phyloP scores from a whole-genome alignment of 495 filamentous ascomycete genomes.

The Xeromyces bisporus region DNA sequence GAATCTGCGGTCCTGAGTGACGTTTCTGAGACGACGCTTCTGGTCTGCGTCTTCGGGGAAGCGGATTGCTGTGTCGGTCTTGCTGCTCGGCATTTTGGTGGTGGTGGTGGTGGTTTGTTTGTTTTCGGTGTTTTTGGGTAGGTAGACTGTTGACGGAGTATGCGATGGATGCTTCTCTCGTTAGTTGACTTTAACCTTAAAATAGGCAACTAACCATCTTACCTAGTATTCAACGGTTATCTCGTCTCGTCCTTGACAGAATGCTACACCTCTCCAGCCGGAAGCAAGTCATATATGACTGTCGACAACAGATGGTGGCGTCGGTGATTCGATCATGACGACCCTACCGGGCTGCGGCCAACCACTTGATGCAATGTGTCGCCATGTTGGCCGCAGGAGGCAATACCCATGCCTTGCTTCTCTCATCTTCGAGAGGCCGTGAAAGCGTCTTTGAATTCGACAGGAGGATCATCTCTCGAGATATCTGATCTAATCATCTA shows the following conservation, averaged over 20 bases:
- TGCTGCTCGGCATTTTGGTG: slow-evolving; percentile 15
- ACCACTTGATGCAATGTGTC: not conserved
- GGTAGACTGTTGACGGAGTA: too few species aligned
- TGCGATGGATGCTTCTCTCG: too few species aligned
- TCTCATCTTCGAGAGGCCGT: not conserved
- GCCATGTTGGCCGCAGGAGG: not conserved
- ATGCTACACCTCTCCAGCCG: not conserved
- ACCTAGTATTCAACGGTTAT: not conserved
- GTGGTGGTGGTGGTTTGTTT: not conserved
- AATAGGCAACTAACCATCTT: too few species aligned
- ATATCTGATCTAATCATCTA: too few species aligned
- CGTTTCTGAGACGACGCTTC: slow-evolving; percentile 9
- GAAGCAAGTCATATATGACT: not conserved
- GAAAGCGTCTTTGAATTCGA: too few species aligned
- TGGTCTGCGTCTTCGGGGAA: slow-evolving; percentile 9
- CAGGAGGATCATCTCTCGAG: too few species aligned
- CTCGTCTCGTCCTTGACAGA: not conserved
- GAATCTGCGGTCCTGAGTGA: slow-evolving; percentile 10
- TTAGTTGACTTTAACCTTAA: too few species aligned
- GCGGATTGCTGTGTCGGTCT: slow-evolving; percentile 14
- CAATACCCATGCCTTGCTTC: not conserved
- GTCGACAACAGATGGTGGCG: not conserved
- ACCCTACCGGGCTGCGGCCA: not conserved
- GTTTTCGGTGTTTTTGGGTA: too few species aligned
- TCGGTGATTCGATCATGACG: slow-evolving; percentile 1